Evolutionary conservation across 2,329 filamentous ascomycete genomes (phyloP).

Genomic region (Calonectria montana): DNA sequence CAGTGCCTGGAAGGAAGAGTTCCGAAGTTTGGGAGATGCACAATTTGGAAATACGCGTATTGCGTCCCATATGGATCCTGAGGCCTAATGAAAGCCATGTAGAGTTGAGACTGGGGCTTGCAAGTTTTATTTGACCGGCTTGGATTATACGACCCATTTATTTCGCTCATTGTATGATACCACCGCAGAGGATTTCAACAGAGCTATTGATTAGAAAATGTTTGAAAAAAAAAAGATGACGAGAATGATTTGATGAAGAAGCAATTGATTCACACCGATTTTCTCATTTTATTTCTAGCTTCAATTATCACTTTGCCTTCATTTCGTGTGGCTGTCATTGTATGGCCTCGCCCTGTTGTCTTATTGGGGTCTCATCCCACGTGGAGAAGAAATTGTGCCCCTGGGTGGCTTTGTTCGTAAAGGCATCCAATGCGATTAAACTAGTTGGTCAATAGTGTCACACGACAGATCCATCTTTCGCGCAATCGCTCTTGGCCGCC

Average conservation of each 20-base stretch:
- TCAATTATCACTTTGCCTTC: too few species aligned
- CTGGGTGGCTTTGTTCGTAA: neutral
- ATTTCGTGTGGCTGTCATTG: neutral
- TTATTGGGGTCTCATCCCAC: neutral
- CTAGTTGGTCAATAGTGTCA: neutral
- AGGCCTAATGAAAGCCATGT: neutral
- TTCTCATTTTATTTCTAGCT: neutral
- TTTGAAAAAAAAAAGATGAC: neutral
- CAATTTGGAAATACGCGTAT: neutral
- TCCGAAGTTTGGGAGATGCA: too few species aligned
- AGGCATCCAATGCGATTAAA: neutral
- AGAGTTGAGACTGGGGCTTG: neutral
- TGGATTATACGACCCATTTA: neutral
- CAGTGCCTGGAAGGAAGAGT: neutral
- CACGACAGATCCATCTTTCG: neutral
- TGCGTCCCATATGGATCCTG: neutral
- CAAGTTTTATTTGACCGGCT: neutral
- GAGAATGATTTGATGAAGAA: neutral
- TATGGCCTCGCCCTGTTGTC: neutral
- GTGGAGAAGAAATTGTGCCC: neutral
- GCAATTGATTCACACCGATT: neutral
- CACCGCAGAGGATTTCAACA: neutral
- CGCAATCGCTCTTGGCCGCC: neutral
- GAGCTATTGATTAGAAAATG: neutral
- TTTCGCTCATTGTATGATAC: neutral